Base-by-base conservation (phyloP, 169 alveolate species). In the Plasmodium vivax region DNA sequence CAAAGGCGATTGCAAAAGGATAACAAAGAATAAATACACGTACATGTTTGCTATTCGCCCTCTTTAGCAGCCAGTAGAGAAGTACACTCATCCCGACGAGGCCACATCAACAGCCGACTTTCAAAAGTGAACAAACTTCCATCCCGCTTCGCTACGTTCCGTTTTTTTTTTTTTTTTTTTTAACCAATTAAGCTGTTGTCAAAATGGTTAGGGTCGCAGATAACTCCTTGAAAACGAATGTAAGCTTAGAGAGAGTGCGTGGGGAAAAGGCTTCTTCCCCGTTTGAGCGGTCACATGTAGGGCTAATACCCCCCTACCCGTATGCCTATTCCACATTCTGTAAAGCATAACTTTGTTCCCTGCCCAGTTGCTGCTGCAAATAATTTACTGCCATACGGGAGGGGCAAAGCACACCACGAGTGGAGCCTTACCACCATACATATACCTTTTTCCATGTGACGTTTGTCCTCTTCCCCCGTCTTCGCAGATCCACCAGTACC, bases 401-500 rank as follows among this genome's bases (percentile, higher is more conserved):
- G 54, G 16, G 54, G 54, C 9, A 43, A 7, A 43, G 9, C 54
- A 7, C 54, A 43, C 54, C 54, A 43, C 54, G 54, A 43, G 54
- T 43, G 54, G 6, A 43, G 16, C 74, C 23, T 16, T 56, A 58
- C 45, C n/a, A 27, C 8, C 14, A 32, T 19, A 12, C 36, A 36
- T 85, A 85, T 77, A 77, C 54, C 47, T 32, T 34, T 71, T 5
- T 84, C 41, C 7, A 36, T 72, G 75, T 41, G 27, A 71, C 23
- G 14, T 75, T 19, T 88, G 4, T 16, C 27, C 10, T 12, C 3
- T 38, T 54, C n/a, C 23, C 82, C 9, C n/a, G 36, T 8, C 34
- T 85, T 72, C 45, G 30, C 73, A 90, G 94, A 80, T 98, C 87
- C 96, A 97, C 94, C 99, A 98, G 95, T 99, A 95, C 97, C 98